These are phyloP conservation scores for Sporopachydermia quercuum DNA, from an alignment of 805 yeast genomes.

Conservation along the genomic window DNA sequence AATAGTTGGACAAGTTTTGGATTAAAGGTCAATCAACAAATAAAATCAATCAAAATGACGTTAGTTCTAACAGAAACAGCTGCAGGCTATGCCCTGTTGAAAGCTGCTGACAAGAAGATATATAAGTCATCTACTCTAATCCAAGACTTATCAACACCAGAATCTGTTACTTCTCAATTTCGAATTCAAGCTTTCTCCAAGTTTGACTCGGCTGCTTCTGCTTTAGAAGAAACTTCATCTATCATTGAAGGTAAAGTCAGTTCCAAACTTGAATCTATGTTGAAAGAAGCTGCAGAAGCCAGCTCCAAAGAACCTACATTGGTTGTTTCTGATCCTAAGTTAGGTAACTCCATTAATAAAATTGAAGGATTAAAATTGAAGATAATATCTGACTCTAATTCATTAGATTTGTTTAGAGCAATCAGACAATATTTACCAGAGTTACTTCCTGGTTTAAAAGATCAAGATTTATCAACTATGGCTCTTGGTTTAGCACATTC, in stretches of 20 bases:
- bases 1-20: no score
- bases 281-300: conserved; percentile 25
- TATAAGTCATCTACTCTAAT: conserved; percentile 67
- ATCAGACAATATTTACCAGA: conserved; percentile 90
- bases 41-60: conserved; percentile 61
- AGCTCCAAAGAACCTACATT: conserved; percentile 63
- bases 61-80: conserved; percentile 94
- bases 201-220: conserved; percentile 87
- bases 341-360: conserved; percentile 93
- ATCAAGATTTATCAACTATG: conserved; percentile 79
- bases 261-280: conserved; percentile 59
- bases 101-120: conserved; percentile 95
- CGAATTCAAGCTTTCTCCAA: conserved; percentile 93
- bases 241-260: conserved; percentile 90
- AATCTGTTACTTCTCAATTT: conserved; percentile 77
- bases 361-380: conserved; percentile 68
- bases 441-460: conserved; percentile 83
- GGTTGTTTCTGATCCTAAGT: conserved; percentile 87
- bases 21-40: no score
- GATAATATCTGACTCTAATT: conserved; percentile 89
- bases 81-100: conserved; percentile 95
- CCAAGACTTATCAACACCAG: conserved; percentile 67
- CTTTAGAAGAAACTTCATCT: conserved; percentile 88
- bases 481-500: conserved; percentile 97
- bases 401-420: conserved; percentile 89